These are phyloP conservation scores for Westerdykella ornata DNA, from an alignment of 2,329 filamentous ascomycete species.

Conservation along the genomic window DNA sequence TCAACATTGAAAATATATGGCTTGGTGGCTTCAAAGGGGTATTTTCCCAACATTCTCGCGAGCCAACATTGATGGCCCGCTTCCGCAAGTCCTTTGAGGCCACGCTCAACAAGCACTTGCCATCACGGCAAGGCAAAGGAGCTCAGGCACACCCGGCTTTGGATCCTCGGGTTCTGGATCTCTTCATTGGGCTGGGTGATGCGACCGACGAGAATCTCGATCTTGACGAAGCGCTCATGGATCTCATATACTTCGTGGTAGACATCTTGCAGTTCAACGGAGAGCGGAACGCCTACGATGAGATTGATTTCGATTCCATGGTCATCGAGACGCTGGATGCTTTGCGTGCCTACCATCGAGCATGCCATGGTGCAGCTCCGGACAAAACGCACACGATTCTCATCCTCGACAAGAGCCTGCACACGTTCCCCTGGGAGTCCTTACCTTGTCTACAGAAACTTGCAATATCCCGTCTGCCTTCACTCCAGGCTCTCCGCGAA, in stretches of 20 bases:
- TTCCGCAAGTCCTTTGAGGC: constrained; percentile 74
- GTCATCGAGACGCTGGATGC: constrained; percentile 82
- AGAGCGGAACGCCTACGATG: constrained; percentile 92
- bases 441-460: constrained; percentile 73
- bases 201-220: constrained; percentile 61
- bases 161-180: constrained; percentile 66
- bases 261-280: constrained; percentile 96
- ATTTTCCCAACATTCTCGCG: constrained; percentile 67
- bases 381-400: constrained; percentile 66
- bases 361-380: constrained; percentile 33
- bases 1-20: constrained; percentile 88
- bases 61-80: constrained; percentile 58
- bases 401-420: constrained; percentile 83
- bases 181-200: constrained; percentile 81
- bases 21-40: constrained; percentile 90
- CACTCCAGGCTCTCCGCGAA: constrained; percentile 71
- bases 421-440: constrained; percentile 93
- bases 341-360: constrained; percentile 67
- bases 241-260: constrained; percentile 91
- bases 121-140: constrained; percentile 64
- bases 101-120: constrained; percentile 76
- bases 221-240: constrained; percentile 81
- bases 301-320: constrained; percentile 92
- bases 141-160: constrained; percentile 47
- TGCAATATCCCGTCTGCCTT: constrained; percentile 82